Base-by-base conservation (phyloP, 192 early-diverging fungal species). In the Backusella tuberculispora region DNA sequence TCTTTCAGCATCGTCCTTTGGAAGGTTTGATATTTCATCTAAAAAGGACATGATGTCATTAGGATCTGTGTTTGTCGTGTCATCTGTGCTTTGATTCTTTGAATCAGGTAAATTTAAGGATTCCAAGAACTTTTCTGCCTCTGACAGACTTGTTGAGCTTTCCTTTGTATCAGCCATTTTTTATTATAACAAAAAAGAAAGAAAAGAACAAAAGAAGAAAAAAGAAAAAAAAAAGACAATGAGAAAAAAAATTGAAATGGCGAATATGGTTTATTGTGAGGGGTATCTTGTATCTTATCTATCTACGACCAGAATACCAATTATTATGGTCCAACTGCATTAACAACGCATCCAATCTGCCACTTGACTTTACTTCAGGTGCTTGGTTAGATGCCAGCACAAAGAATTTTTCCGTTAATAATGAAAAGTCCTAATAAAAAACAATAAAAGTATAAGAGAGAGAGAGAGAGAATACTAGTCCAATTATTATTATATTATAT, bases 251-350 rank as follows among this genome's bases (percentile, higher is more conserved):
- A 60, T 60, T 10, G 12, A 60, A 3, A 53, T 53, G 50, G n/a
- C n/a, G 21, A 60, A 60, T 26, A 26, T 60, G 12, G 24, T 13
- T 60, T 60, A 26, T 26, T 26, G 53, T 24, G 26, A 24, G 21
- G 53, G 26, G 26, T 60, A 26, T 26, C 8, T 21, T 26, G 53
- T 24, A 7, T 19, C 29, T 19, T 60, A 12, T 60, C 53, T 34
- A 69, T 69, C 15, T 24, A 24, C 44, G 68, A 6, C 45, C 45
- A 15, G 68, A 69, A 34, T 29, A 69, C 68, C 68, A 85, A 19
- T 83, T 83, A 45, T 80, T 82, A 74, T 80, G 83, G 37, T 85
- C 83, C 21, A 85, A 67, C 1, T 79, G 77, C 43, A 78, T 74
- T 13, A 85, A 64, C 45, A 85, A 65, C 53, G 73, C 45, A 75